Percentiles rank a stretch among this genome's conserved stretches.
Evolutionary conservation across 2,329 filamentous ascomycete genomes (phyloP).

Genomic region (Beauveria varroae): DNA sequence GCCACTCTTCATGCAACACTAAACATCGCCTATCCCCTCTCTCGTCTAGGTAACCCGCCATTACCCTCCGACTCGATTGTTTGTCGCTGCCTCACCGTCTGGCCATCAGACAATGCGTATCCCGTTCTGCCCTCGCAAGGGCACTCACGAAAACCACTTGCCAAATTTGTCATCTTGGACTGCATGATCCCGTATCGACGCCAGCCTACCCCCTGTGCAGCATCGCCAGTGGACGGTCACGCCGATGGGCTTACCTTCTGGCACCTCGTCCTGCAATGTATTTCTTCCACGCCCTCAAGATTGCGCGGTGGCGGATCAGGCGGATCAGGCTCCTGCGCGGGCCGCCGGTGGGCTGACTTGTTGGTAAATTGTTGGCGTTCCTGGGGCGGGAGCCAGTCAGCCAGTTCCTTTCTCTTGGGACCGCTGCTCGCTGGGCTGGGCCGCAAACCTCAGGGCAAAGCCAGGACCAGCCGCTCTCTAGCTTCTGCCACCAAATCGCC

Average conservation of each 20-base stretch:
- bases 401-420: neutral
- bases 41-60: neutral
- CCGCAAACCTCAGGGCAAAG: conserved; percentile 11
- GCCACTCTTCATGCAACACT: conserved; percentile 5
- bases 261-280: neutral
- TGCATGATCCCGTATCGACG: neutral
- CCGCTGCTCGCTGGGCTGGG: neutral
- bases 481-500: neutral
- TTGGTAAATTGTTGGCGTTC: conserved; percentile 1
- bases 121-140: neutral
- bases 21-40: neutral
- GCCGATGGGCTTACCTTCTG: neutral
- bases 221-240: conserved; percentile 3
- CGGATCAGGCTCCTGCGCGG: conserved; percentile 10
- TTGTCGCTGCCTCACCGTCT: neutral
- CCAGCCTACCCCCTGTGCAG: neutral
- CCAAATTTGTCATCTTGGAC: neutral
- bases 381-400: neutral
- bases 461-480: conserved; percentile 3
- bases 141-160: neutral
- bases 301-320: conserved; percentile 11
- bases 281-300: conserved; percentile 9
- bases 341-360: conserved; percentile 4
- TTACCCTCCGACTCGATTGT: neutral
- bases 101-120: neutral